Conservation (phyloP, 2,329 filamentous ascomycete genomes). For the Pseudonectria buxi region DNA sequence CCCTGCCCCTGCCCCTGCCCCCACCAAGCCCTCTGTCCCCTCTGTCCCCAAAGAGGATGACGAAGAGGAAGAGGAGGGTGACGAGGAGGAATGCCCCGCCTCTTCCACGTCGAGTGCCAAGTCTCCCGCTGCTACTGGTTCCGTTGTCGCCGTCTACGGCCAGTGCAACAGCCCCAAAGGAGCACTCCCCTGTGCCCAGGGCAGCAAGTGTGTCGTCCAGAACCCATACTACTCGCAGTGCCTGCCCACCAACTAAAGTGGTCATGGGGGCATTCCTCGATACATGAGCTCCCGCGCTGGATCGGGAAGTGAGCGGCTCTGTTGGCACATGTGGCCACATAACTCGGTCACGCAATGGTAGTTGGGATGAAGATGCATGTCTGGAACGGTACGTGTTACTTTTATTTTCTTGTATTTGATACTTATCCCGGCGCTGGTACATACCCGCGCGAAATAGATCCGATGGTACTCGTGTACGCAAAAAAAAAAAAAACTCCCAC, state of each 20-base stretch:
- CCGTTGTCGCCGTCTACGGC: slow-evolving; percentile 9
- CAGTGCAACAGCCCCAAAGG: slow-evolving; percentile 19
- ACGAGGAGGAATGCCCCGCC: no score
- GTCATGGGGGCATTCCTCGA: background rate
- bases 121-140: slow-evolving; percentile 1
- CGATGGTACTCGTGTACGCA: no score
- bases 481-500: no score
- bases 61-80: no score
- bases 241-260: slow-evolving; percentile 13
- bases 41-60: no score
- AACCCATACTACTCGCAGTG: slow-evolving; percentile 22
- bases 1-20: background rate
- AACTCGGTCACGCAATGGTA: no score
- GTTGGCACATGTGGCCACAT: no score
- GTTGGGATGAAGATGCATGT: no score
- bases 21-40: slow-evolving; percentile 1
- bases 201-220: slow-evolving; percentile 17
- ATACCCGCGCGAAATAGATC: slow-evolving; percentile 8
- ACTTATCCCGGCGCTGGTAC: slow-evolving; percentile 13
- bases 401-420: slow-evolving; percentile 4
- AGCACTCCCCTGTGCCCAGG: slow-evolving; percentile 13
- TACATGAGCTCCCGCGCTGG: no score
- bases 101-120: no score
- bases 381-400: no score
- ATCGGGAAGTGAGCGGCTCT: no score